phyloP scores from a whole-genome alignment of 2,329 filamentous ascomycete genomes.

The Talaromyces sp. region DNA sequence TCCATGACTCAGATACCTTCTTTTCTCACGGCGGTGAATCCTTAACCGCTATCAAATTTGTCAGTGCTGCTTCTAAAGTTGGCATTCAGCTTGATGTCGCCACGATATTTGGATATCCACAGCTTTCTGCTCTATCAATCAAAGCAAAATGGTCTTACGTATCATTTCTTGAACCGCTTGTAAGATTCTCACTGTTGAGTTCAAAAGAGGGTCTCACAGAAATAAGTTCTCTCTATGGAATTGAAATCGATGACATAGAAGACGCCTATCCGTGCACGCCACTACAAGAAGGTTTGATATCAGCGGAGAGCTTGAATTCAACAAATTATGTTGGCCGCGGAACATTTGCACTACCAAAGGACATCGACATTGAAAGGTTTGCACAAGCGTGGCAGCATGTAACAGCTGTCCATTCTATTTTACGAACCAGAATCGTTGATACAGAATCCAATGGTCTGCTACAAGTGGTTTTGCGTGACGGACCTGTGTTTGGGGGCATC shows the following conservation, averaged over 20 bases:
- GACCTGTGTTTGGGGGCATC: too few species aligned
- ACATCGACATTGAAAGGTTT: constrained; percentile 30
- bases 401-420: not conserved
- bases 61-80: not conserved
- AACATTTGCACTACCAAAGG: not conserved
- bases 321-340: constrained; percentile 36
- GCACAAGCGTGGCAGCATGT: constrained; percentile 16
- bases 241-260: too few species aligned
- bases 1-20: constrained; percentile 8
- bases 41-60: not conserved
- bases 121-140: not conserved
- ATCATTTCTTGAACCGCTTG: too few species aligned
- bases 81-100: not conserved
- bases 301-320: constrained; percentile 39
- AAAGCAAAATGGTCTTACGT: too few species aligned
- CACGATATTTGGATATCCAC: constrained; percentile 1
- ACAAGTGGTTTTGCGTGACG: constrained; percentile 24
- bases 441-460: constrained; percentile 29
- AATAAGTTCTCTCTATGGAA: too few species aligned
- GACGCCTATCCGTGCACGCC: constrained; percentile 24
- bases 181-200: too few species aligned
- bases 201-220: too few species aligned
- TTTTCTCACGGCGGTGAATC: constrained; percentile 3
- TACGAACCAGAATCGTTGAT: constrained; percentile 25
- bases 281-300: constrained; percentile 40